Evolutionary conservation across 208 protist genomes (phyloP).

Genomic region (Trypanosoma scelopori): DNA sequence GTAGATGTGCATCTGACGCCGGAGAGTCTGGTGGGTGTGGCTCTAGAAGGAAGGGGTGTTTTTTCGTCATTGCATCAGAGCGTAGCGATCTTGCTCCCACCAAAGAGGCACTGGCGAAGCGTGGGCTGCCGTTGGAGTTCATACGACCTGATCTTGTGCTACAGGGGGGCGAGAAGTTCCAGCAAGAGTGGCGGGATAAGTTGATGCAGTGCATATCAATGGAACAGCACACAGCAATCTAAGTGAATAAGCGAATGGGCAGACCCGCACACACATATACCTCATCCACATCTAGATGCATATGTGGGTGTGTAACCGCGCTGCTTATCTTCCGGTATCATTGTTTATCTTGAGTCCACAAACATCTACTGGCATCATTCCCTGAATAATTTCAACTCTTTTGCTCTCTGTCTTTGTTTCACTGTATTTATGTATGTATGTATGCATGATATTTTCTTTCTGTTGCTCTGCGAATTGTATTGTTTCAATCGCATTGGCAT

Average conservation of each 20-base stretch:
- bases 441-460: no score
- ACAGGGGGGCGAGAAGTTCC: constrained; percentile 32
- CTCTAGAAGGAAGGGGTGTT: constrained; percentile 33
- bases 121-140: constrained; percentile 74
- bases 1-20: background rate
- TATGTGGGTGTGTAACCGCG: background rate
- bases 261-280: constrained; percentile 4
- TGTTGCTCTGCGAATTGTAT: no score
- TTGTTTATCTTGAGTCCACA: background rate
- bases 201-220: constrained; percentile 15
- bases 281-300: background rate
- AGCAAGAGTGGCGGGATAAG: constrained; percentile 27
- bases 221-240: background rate
- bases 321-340: background rate
- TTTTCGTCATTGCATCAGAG: constrained; percentile 73
- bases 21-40: background rate
- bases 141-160: constrained; percentile 54
- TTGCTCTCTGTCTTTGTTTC: constrained; percentile 26
- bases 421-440: background rate
- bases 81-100: constrained; percentile 48
- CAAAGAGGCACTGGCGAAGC: constrained; percentile 51
- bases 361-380: no score
- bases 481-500: no score
- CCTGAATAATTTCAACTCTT: background rate
- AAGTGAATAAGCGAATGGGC: background rate